A percentile compares a stretch with the other conserved stretches of the same genome.
These are phyloP conservation scores for Pilaira anomala DNA, from an alignment of 192 early-diverging fungal species.

Conservation along the genomic window DNA sequence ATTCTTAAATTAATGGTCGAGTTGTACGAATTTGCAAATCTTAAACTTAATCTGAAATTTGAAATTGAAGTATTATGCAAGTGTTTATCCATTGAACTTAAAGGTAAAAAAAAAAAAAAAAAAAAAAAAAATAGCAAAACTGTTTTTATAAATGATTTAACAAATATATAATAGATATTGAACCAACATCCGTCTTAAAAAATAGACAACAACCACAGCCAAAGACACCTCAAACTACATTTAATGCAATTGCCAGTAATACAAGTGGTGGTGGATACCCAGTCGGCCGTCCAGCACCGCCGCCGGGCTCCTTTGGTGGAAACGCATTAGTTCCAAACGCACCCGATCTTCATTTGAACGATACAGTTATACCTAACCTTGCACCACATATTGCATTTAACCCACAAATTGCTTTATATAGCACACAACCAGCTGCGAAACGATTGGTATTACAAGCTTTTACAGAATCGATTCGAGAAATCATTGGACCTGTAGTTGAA, in stretches of 20 bases:
- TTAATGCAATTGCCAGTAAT: background rate
- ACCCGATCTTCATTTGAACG: slow-evolving; percentile 20
- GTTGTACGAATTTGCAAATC: slow-evolving; percentile 87
- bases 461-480: slow-evolving; percentile 38
- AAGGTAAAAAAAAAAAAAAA: slow-evolving; percentile 31
- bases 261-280: background rate
- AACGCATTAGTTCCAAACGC: too few relatives aligned
- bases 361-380: slow-evolving; percentile 50
- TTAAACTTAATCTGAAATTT: slow-evolving; percentile 96
- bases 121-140: background rate
- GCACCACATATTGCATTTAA: slow-evolving; percentile 73
- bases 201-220: slow-evolving; percentile 50
- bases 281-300: too few relatives aligned
- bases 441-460: slow-evolving; percentile 68
- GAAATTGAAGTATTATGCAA: slow-evolving; percentile 98
- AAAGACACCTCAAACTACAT: slow-evolving; percentile 2
- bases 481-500: slow-evolving; percentile 87
- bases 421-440: slow-evolving; percentile 81
- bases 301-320: too few relatives aligned
- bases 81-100: slow-evolving; percentile 79
- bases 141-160: background rate
- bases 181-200: slow-evolving; percentile 58
- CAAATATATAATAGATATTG: slow-evolving; percentile 41
- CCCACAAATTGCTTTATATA: slow-evolving; percentile 70
- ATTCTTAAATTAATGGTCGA: slow-evolving; percentile 90